Evolutionary conservation across 2,329 filamentous ascomycete species (phyloP).

Genomic region (Colletotrichum cordylinicola): DNA sequence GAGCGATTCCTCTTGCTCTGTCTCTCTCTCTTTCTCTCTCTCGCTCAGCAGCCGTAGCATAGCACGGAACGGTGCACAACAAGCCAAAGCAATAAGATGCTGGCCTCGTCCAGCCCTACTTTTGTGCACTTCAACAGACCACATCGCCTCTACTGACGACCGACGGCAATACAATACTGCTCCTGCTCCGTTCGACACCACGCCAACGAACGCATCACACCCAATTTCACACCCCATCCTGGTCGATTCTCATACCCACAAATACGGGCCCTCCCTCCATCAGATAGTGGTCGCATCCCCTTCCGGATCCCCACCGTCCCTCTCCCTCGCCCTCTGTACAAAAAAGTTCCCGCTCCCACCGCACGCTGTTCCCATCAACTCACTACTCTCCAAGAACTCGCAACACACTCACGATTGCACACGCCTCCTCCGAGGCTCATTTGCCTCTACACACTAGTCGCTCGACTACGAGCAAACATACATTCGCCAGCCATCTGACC

Average conservation of each 20-base stretch:
- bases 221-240: slow-evolving; percentile 12
- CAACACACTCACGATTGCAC: slow-evolving; percentile 19
- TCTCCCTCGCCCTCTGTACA: slow-evolving; percentile 18
- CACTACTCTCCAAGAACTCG: slow-evolving; percentile 2
- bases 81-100: slow-evolving; percentile 9
- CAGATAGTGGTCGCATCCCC: slow-evolving; percentile 23
- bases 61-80: neutral
- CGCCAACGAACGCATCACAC: slow-evolving; percentile 1
- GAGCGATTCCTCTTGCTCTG: neutral
- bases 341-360: slow-evolving; percentile 26
- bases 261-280: slow-evolving; percentile 24
- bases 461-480: slow-evolving; percentile 6
- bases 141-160: neutral
- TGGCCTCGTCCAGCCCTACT: neutral
- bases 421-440: slow-evolving; percentile 19
- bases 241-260: slow-evolving; percentile 17
- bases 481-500: neutral
- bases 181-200: neutral
- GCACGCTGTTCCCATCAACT: neutral
- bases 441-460: slow-evolving; percentile 18
- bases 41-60: neutral
- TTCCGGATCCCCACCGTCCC: slow-evolving; percentile 13
- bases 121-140: neutral
- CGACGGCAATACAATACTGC: neutral
- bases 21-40: neutral